Base-by-base conservation (phyloP, 495 filamentous ascomycete species). In the Neurospora discreta region DNA sequence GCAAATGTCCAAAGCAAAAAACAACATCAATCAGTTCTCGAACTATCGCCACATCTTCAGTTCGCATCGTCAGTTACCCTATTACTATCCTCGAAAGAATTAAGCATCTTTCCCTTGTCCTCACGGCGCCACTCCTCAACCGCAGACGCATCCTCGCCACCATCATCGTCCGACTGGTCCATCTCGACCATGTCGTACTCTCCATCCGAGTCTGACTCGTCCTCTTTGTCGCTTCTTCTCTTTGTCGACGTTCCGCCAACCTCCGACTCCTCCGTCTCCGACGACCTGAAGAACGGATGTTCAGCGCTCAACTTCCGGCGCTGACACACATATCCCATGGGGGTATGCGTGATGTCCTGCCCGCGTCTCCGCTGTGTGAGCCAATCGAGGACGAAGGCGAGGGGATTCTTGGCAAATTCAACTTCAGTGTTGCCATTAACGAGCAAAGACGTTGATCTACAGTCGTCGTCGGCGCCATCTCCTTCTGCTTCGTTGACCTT, bases 271-370 rank as follows among this genome's bases (percentile, higher is more conserved):
- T 65, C 52, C 30, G 26, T 26, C 52, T 65, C 52, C 13, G 52
- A 5, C 13, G 15, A 65, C 52, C 30, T 65, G 26, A 65, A 65
- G 15, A 65, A 65, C 15, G 52, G 52, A 65, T 65, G 52, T 65
- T 65, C 52, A 18, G 52, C 52, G 52, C 52, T 65, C 52, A 65
- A 7, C 52, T 65, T 65, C 2, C 52, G 52, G 1, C 52, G 26
- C 67, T 69, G 38, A 60, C 83, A 85, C 8, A 89, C 78, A 72
- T 85, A 85, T 0, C 87, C 87, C 82, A 89, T 86, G 1, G 85
- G 87, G 0, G 87, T 89, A 42, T 87, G 84, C 33, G 77, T 72
- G 18, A 87, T 80, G 68, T 88, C 83, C 41, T 87, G 85, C 2
- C 84, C 84, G 69, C 85, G 84, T 20, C 85, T 82, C 5, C 84